These are phyloP conservation scores for Volvariella volvacea DNA, from an alignment of 1,284 basidiomycete species.

Conservation along the genomic window DNA sequence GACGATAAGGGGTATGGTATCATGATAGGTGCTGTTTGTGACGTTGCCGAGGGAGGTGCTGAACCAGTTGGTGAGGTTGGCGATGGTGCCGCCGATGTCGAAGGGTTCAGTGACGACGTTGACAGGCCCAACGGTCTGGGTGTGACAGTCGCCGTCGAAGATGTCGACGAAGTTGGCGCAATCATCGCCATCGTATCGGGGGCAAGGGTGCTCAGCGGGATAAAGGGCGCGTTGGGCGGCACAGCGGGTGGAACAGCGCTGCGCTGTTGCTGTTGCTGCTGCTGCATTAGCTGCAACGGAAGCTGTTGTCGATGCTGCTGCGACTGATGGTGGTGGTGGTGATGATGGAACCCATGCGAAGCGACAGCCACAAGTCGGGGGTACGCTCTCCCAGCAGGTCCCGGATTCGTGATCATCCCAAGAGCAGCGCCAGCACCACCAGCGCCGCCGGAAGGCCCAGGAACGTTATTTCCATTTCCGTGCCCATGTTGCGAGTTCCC, in stretches of 20 bases:
- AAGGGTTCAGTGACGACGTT: background rate
- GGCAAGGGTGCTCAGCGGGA: background rate
- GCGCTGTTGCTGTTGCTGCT: background rate
- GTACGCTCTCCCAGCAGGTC: too few relatives aligned
- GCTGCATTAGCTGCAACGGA: background rate
- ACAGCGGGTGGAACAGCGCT: background rate
- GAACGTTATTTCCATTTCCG: too few relatives aligned
- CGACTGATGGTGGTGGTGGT: background rate
- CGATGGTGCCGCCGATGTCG: background rate
- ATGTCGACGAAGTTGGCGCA: background rate
- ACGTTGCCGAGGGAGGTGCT: background rate
- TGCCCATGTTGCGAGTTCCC: too few relatives aligned
- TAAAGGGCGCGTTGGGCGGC: background rate
- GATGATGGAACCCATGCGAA: background rate
- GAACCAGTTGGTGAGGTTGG: background rate
- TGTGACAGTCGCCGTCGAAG: background rate
- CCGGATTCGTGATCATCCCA: background rate
- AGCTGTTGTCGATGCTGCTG: background rate
- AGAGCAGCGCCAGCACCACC: background rate
- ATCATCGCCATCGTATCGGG: background rate
- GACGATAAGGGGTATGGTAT: background rate
- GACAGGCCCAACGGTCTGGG: background rate
- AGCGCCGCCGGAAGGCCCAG: background rate
- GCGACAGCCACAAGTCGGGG: background rate
- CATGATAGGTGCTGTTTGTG: background rate